Conservation (phyloP, 2,329 filamentous ascomycete genomes). For the Fusarium circinatum region DNA sequence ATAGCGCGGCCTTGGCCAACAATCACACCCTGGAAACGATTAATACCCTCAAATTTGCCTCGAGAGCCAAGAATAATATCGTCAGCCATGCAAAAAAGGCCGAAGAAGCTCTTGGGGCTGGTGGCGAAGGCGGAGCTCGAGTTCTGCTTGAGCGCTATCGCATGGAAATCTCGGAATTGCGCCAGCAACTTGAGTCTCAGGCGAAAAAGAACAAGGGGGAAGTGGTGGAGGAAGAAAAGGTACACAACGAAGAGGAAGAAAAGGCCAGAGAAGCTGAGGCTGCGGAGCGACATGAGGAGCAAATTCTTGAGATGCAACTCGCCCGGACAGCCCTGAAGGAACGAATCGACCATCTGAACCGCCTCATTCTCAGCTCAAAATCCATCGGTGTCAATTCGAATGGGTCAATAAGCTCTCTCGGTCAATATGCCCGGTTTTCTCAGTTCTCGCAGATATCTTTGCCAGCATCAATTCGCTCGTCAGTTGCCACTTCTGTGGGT, state of each 20-base stretch:
- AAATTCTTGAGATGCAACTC: slow-evolving; percentile 98
- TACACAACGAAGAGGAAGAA: slow-evolving; percentile 76
- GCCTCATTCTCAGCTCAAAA: slow-evolving; percentile 93
- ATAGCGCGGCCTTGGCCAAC: slow-evolving; percentile 75
- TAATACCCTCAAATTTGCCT: slow-evolving; percentile 97
- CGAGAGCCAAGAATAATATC: slow-evolving; percentile 96
- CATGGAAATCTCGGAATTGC: slow-evolving; percentile 88
- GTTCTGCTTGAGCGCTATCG: slow-evolving; percentile 93
- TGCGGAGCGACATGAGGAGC: slow-evolving; percentile 89
- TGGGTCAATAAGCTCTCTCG: slow-evolving; percentile 75
- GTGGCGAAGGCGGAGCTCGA: slow-evolving; percentile 85
- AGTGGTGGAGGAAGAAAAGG: slow-evolving; percentile 68
- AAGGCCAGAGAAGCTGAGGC: slow-evolving; percentile 80
- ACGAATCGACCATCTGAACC: slow-evolving; percentile 95
- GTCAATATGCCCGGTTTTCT: slow-evolving; percentile 70
- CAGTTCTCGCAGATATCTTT: slow-evolving; percentile 69
- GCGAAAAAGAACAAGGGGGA: slow-evolving; percentile 73
- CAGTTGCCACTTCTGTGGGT: slow-evolving; percentile 71
- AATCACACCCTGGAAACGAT: slow-evolving; percentile 88
- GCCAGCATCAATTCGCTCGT: slow-evolving; percentile 72
- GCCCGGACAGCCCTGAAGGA: slow-evolving; percentile 96
- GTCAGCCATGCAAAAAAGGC: slow-evolving; percentile 96
- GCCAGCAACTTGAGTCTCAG: slow-evolving; percentile 83
- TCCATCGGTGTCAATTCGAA: slow-evolving; percentile 91
- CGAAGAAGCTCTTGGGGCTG: slow-evolving; percentile 83